Evolutionary conservation across 139 green algal genomes (phyloP).

Genomic region (Protoeuglena noctilucae): DNA sequence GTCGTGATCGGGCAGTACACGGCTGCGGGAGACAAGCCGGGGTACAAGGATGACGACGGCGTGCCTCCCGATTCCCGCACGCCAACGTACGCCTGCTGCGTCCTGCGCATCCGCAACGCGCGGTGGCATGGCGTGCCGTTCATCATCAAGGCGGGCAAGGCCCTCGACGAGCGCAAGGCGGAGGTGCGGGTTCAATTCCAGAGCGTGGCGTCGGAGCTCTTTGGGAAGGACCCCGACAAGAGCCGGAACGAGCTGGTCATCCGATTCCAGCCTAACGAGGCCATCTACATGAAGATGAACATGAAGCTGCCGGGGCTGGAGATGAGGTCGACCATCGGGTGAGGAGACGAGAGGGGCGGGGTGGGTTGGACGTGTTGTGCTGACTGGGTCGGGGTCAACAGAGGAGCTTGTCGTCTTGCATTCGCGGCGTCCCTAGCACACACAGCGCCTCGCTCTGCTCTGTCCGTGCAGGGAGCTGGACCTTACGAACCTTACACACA

Average conservation of each 20-base stretch:
- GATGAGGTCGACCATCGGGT: constrained; percentile 47
- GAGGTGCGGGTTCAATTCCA: constrained; percentile 43
- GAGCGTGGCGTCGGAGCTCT: constrained; percentile 11
- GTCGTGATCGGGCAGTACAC: constrained; percentile 88
- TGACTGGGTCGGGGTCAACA: too few species aligned
- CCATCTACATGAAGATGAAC: constrained; percentile 86
- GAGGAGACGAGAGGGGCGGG: too few species aligned
- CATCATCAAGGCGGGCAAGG: constrained; percentile 90
- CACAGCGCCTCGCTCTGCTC: too few species aligned
- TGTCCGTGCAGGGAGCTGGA: too few species aligned
- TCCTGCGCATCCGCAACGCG: constrained; percentile 78
- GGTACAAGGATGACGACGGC: constrained; percentile 80
- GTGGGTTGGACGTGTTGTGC: too few species aligned
- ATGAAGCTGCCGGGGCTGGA: constrained; percentile 37
- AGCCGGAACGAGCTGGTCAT: constrained; percentile 90
- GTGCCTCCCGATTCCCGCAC: constrained; percentile 58
- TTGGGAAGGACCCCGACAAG: constrained; percentile 12
- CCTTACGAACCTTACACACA: too few species aligned
- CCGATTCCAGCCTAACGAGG: constrained; percentile 45
- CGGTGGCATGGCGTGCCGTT: constrained; percentile 74
- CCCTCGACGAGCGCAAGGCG: constrained; percentile 46
- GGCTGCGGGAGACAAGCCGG: constrained; percentile 18
- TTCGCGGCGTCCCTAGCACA: too few species aligned
- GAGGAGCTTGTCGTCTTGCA: too few species aligned
- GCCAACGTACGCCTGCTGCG: constrained; percentile 29